phyloP scores from a whole-genome alignment of 768 basidiomycete genomes.

The Pulveroboletus sp. region DNA sequence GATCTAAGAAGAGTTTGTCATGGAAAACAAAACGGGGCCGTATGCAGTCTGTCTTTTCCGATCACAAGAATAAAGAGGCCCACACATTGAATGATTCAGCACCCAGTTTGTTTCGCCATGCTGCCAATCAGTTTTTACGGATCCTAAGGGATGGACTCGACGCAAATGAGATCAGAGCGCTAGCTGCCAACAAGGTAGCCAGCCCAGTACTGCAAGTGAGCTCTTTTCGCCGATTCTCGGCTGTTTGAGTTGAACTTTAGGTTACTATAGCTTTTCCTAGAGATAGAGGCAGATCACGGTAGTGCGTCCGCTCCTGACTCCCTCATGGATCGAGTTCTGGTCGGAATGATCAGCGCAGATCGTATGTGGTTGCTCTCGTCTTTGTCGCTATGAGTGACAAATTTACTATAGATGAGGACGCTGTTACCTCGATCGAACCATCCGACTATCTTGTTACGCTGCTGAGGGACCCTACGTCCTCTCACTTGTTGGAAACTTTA shows the following conservation, averaged over 20 bases:
- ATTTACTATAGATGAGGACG: constrained; percentile 35
- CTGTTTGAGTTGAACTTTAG: constrained; percentile 6
- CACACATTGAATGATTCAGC: constrained; percentile 18
- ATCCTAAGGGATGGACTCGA: constrained; percentile 48
- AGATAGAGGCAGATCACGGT: constrained; percentile 70
- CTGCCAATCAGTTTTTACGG: constrained; percentile 45
- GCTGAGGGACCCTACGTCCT: constrained; percentile 81
- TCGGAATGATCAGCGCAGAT: constrained; percentile 64
- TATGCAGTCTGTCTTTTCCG: constrained; percentile 73
- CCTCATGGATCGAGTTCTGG: constrained; percentile 76
- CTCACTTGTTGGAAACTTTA: constrained; percentile 84
- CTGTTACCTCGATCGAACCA: constrained; percentile 38
- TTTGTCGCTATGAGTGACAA: neutral
- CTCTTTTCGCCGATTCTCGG: constrained; percentile 5
- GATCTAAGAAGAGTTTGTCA: constrained; percentile 81
- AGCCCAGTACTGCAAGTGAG: constrained; percentile 71
- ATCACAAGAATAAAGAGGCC: constrained; percentile 37
- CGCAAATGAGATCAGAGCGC: constrained; percentile 70
- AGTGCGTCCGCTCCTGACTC: constrained; percentile 58
- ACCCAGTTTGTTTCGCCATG: constrained; percentile 48
- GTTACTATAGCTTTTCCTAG: constrained; percentile 62
- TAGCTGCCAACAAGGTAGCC: constrained; percentile 73
- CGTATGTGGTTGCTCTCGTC: constrained; percentile 40
- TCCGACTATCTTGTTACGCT: constrained; percentile 81
- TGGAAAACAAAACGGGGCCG: constrained; percentile 80